Percentiles rank a stretch among this genome's conserved stretches.
Evolutionary conservation across 2,329 filamentous ascomycete species (phyloP).

Genomic region (Aspergillus pseudoglaucus): DNA sequence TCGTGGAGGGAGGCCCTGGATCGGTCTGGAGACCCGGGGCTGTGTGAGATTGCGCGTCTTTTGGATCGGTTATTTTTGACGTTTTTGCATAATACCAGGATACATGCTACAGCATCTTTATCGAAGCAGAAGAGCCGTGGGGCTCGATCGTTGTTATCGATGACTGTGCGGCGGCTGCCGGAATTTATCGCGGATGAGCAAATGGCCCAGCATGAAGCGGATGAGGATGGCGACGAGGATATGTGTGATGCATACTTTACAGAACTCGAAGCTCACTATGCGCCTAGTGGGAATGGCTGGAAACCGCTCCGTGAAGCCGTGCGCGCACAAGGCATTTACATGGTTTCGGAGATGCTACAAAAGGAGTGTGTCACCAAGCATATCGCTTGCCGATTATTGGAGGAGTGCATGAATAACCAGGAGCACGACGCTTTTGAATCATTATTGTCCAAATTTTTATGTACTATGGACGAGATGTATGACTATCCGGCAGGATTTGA

Average conservation of each 20-base stretch:
- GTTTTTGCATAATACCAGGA: slow-evolving; percentile 30
- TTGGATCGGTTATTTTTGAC: slow-evolving; percentile 31
- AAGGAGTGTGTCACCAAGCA: slow-evolving; percentile 29
- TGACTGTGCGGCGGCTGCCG: slow-evolving; percentile 29
- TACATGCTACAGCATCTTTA: slow-evolving; percentile 2
- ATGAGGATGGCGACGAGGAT: slow-evolving; percentile 29
- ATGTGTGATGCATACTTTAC: slow-evolving; percentile 39
- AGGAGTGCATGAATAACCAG: slow-evolving; percentile 22
- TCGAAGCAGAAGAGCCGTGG: slow-evolving; percentile 10
- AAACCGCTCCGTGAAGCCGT: slow-evolving; percentile 36
- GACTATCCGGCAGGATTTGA: slow-evolving; percentile 24
- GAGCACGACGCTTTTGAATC: slow-evolving; percentile 33
- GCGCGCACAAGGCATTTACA: slow-evolving; percentile 33
- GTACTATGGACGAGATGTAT: slow-evolving; percentile 17
- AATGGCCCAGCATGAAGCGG: slow-evolving; percentile 24
- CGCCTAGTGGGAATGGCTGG: slow-evolving; percentile 30
- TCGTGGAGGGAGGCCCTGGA: slow-evolving; percentile 31
- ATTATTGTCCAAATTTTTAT: slow-evolving; percentile 28
- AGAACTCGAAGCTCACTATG: slow-evolving; percentile 35
- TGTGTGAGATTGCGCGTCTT: slow-evolving; percentile 29
- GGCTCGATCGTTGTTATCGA: slow-evolving; percentile 33
- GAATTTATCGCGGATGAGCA: slow-evolving; percentile 35
- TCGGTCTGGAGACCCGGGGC: slow-evolving; percentile 24
- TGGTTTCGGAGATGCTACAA: slow-evolving; percentile 32
- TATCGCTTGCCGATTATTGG: slow-evolving; percentile 26